Conservation (phyloP, 352 stramenopile species). For the Blastocystis sp. region DNA sequence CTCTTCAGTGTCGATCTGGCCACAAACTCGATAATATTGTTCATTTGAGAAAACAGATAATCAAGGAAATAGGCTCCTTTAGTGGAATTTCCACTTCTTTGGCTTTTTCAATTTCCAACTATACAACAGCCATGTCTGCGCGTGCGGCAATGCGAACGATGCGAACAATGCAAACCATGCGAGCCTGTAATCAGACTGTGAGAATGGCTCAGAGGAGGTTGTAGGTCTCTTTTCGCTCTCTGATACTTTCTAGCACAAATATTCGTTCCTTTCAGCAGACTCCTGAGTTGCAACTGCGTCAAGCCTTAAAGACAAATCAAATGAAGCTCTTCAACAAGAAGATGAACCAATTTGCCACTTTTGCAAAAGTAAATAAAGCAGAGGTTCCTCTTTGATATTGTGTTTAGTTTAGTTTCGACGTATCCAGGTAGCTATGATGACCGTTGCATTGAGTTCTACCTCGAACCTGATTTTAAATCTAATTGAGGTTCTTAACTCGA, state of each 20-base stretch:
- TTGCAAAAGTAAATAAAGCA: constrained; percentile 37
- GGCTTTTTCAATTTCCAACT: neutral
- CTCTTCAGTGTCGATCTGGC: constrained; percentile 3
- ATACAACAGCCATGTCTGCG: neutral
- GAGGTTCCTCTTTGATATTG: neutral
- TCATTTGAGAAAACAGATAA: neutral
- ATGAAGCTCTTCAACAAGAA: constrained; percentile 26
- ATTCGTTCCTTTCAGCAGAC: neutral
- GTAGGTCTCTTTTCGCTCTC: neutral
- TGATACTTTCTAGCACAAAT: neutral
- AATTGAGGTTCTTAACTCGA: neutral
- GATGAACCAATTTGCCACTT: neutral
- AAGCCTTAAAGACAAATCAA: neutral
- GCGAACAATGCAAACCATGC: neutral
- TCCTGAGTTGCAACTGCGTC: constrained; percentile 3
- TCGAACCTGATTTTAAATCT: neutral
- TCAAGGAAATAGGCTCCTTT: neutral
- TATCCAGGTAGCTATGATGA: constrained; percentile 25
- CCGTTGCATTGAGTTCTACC: neutral
- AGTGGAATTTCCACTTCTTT: neutral
- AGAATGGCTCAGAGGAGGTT: neutral
- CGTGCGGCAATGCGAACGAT: neutral
- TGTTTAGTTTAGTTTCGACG: neutral
- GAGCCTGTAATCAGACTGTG: neutral
- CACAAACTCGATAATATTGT: neutral